Percentiles rank a stretch among this genome's conserved stretches.
Conservation (phyloP, 305 asterid genomes). For the Plantago rigida region DNA sequence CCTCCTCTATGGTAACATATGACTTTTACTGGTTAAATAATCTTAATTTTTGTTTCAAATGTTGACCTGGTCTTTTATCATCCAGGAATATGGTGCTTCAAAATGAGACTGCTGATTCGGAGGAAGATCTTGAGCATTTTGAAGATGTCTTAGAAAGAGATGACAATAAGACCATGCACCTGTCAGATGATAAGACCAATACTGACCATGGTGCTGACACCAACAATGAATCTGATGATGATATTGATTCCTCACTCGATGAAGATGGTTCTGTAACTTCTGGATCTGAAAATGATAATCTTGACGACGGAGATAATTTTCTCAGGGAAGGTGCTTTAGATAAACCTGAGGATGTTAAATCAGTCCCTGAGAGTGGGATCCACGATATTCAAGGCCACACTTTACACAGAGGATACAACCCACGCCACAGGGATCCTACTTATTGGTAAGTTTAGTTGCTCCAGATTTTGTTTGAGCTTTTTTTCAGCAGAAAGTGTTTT, state of each 20-base stretch:
- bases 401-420: slow-evolving; percentile 61
- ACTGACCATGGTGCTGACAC: slow-evolving; percentile 26
- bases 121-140: slow-evolving; percentile 88
- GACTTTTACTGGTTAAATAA: slow-evolving; percentile 13
- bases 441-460: slow-evolving; percentile 48
- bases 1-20: slow-evolving; percentile 79
- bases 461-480: background rate
- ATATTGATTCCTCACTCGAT: slow-evolving; percentile 35
- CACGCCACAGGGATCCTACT: slow-evolving; percentile 72
- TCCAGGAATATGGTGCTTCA: slow-evolving; percentile 78
- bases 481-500: background rate
- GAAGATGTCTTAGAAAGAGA: slow-evolving; percentile 60
- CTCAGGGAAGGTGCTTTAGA: slow-evolving; percentile 22
- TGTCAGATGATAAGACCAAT: slow-evolving; percentile 20
- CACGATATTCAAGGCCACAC: slow-evolving; percentile 26
- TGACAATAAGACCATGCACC: slow-evolving; percentile 29
- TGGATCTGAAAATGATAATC: slow-evolving; percentile 42
- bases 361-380: slow-evolving; percentile 24
- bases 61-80: background rate
- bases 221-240: slow-evolving; percentile 29
- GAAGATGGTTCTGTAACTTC: slow-evolving; percentile 39
- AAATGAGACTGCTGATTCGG: slow-evolving; percentile 56
- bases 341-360: slow-evolving; percentile 29
- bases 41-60: no score
- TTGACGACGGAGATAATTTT: slow-evolving; percentile 38